A percentile compares a stretch with the other conserved stretches of the same genome.
phyloP scores from a whole-genome alignment of 345 rosid genomes.

The Murraya paniculata region DNA sequence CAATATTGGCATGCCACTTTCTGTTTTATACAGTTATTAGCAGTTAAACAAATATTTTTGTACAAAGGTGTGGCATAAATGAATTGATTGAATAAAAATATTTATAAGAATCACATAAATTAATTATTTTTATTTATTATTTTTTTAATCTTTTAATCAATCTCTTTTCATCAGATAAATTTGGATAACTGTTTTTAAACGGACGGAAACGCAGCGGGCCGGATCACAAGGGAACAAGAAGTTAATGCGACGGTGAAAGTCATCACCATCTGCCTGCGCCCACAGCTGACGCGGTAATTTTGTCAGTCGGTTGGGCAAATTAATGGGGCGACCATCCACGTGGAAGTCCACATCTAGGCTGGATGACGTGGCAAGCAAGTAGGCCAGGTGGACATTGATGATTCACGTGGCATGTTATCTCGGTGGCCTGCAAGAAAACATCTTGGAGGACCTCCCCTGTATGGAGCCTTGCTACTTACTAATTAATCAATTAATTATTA shows the following conservation, averaged over 20 bases:
- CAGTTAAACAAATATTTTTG: too few relatives aligned
- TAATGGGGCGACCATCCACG: conserved; percentile 13
- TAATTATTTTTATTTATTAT: neutral
- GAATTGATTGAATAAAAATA: too few relatives aligned
- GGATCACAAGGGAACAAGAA: conserved; percentile 10
- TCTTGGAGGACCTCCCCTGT: neutral
- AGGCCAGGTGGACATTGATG: conserved; percentile 18
- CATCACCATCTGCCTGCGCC: neutral
- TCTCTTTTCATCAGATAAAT: neutral
- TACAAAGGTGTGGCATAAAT: too few relatives aligned
- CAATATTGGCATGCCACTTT: neutral
- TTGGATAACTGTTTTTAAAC: too few relatives aligned
- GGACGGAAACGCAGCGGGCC: neutral
- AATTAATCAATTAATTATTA: too few relatives aligned
- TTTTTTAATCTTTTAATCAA: neutral
- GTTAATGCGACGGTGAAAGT: conserved; percentile 28
- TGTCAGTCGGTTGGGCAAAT: neutral
- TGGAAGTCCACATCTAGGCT: conserved; percentile 22
- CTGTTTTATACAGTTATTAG: too few relatives aligned
- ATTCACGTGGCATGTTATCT: conserved; percentile 19
- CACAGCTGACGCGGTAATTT: conserved; percentile 2
- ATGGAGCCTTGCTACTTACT: neutral
- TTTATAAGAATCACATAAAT: too few relatives aligned
- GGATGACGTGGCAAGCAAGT: conserved; percentile 1
- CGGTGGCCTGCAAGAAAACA: conserved; percentile 20